Conservation (phyloP, 2,329 filamentous ascomycete genomes). For the Coniochaeta sp. region DNA sequence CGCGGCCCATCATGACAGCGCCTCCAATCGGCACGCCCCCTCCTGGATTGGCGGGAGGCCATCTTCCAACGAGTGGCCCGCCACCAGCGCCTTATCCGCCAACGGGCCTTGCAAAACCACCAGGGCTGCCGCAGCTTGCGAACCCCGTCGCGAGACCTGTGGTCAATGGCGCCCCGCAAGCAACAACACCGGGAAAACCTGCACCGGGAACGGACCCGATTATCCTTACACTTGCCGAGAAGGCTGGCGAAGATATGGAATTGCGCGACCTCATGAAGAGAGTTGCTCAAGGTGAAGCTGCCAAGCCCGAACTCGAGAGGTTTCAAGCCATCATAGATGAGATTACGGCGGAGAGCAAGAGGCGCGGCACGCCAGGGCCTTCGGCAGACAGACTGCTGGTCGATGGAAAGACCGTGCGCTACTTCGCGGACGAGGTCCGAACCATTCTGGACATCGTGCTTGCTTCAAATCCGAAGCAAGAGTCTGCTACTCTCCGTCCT, state of each 20-base stretch:
- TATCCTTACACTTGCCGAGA: slow-evolving; percentile 70
- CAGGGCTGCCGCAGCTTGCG: not conserved
- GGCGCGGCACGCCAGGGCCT: slow-evolving; percentile 41
- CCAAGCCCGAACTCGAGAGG: slow-evolving; percentile 60
- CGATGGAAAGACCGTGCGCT: slow-evolving; percentile 48
- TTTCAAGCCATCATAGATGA: slow-evolving; percentile 80
- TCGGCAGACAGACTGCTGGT: slow-evolving; percentile 48
- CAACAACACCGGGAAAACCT: slow-evolving; percentile 18
- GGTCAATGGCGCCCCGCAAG: slow-evolving; percentile 12
- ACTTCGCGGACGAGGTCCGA: slow-evolving; percentile 51
- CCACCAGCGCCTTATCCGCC: not conserved
- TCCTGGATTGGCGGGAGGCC: not conserved
- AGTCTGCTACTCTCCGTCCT: slow-evolving; percentile 41
- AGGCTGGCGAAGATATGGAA: slow-evolving; percentile 63
- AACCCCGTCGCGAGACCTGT: slow-evolving; percentile 5
- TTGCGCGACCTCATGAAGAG: slow-evolving; percentile 76
- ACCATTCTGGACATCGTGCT: slow-evolving; percentile 51
- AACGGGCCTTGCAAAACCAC: not conserved
- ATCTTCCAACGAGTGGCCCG: not conserved
- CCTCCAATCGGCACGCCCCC: not conserved
- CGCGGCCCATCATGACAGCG: not conserved
- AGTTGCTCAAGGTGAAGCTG: slow-evolving; percentile 68
- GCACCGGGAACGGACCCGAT: slow-evolving; percentile 56
- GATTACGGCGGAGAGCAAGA: slow-evolving; percentile 55
- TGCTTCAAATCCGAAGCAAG: slow-evolving; percentile 50